Evolutionary conservation across 345 rosid species (phyloP).

Genomic region (Streptanthus diversifolius): DNA sequence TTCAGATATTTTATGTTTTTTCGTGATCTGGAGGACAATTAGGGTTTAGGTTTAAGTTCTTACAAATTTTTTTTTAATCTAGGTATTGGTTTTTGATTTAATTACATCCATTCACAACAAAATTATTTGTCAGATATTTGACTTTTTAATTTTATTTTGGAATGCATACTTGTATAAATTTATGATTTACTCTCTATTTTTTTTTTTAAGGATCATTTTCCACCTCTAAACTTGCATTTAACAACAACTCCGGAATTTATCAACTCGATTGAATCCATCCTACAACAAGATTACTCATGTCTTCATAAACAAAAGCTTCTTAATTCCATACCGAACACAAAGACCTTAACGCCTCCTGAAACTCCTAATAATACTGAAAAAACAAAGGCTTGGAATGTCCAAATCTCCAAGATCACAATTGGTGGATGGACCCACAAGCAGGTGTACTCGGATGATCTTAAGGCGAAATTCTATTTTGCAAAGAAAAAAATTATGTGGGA

Average conservation of each 20-base stretch:
- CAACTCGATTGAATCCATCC: not conserved
- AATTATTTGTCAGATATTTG: not conserved
- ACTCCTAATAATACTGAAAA: not conserved
- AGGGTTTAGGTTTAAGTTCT: too few relatives aligned
- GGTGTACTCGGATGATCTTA: slow-evolving; percentile 34
- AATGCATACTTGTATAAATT: not conserved
- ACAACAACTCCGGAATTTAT: not conserved
- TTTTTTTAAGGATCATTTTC: not conserved
- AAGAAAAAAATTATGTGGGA: slow-evolving; percentile 69
- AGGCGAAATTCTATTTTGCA: slow-evolving; percentile 58
- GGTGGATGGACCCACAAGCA: not conserved
- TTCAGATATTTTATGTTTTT: not conserved
- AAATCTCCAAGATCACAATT: not conserved
- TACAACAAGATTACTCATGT: not conserved
- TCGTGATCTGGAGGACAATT: not conserved
- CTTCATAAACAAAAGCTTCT: not conserved
- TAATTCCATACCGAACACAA: not conserved
- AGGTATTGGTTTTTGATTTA: not conserved
- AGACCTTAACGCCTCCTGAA: not conserved
- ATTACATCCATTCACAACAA: not conserved
- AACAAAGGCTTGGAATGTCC: slow-evolving; percentile 5
- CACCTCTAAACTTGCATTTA: not conserved
- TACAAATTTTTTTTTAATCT: not conserved
- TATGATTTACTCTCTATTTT: not conserved
- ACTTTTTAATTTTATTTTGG: not conserved